These are phyloP conservation scores for Coffea eugenioides DNA, from an alignment of 257 asterid species.

Conservation along the genomic window DNA sequence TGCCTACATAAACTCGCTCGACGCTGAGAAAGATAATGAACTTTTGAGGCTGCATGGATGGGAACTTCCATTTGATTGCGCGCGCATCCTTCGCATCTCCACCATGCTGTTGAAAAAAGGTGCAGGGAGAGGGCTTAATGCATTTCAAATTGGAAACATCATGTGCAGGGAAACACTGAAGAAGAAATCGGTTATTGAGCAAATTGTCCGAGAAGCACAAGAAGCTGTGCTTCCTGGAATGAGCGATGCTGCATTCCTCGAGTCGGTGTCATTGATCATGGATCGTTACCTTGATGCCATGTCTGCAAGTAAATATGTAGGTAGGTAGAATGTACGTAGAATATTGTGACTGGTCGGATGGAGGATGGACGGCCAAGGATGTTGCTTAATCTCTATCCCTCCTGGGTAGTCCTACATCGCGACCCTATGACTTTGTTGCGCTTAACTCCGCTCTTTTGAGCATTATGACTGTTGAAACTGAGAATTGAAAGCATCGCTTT, in stretches of 20 bases:
- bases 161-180: constrained; percentile 65
- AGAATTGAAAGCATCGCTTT: neutral
- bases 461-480: neutral
- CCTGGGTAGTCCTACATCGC: neutral
- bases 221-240: constrained; percentile 51
- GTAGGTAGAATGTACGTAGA: constrained; percentile 11
- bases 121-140: constrained; percentile 57
- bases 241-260: constrained; percentile 57
- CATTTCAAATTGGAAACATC: constrained; percentile 61
- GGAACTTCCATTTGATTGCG: constrained; percentile 49
- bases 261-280: constrained; percentile 45
- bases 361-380: neutral
- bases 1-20: constrained; percentile 57
- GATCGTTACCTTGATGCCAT: constrained; percentile 48
- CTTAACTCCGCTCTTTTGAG: neutral
- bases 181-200: constrained; percentile 55
- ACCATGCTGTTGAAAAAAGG: constrained; percentile 81
- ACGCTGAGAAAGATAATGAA: constrained; percentile 64
- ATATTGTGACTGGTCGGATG: neutral
- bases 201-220: constrained; percentile 56
- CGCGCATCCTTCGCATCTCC: constrained; percentile 56
- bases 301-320: constrained; percentile 8
- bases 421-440: neutral
- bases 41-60: constrained; percentile 62
- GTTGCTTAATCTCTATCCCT: too few species aligned